phyloP scores from a whole-genome alignment of 2,329 filamentous ascomycete genomes.

The Pyrenophora seminiperda region DNA sequence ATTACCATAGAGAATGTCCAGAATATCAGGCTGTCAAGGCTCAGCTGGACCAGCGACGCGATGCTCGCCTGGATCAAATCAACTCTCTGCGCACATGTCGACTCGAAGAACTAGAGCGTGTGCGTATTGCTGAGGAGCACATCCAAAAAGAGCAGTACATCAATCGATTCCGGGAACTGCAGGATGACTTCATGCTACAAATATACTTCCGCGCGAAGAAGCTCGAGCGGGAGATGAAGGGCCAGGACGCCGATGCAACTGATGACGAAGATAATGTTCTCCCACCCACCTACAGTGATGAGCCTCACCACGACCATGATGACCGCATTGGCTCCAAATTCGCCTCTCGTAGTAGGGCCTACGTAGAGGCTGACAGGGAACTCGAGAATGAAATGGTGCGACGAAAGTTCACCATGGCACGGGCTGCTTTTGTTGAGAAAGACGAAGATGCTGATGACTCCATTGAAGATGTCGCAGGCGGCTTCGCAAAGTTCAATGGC shows the following conservation, averaged over 20 bases:
- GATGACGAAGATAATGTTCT: constrained; percentile 50
- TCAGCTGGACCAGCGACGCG: constrained; percentile 58
- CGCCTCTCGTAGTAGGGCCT: constrained; percentile 50
- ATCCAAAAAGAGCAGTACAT: constrained; percentile 45
- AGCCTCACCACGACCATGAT: constrained; percentile 28
- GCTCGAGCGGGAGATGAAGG: constrained; percentile 44
- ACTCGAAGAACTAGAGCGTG: constrained; percentile 45
- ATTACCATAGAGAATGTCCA: constrained; percentile 58
- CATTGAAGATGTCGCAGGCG: constrained; percentile 31
- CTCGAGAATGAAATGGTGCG: constrained; percentile 39
- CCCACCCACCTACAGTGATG: constrained; percentile 40
- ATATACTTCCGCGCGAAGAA: constrained; percentile 48
- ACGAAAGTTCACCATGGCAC: constrained; percentile 29
- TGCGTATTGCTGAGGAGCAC: constrained; percentile 41
- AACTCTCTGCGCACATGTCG: constrained; percentile 46
- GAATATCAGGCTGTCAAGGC: constrained; percentile 60
- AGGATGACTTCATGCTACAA: constrained; percentile 43
- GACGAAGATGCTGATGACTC: constrained; percentile 44
- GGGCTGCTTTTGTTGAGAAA: constrained; percentile 31
- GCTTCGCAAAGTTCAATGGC: constrained; percentile 52
- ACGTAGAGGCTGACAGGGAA: constrained; percentile 47
- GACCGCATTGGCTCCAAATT: constrained; percentile 43
- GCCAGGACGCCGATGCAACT: constrained; percentile 45
- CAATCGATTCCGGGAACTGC: constrained; percentile 41
- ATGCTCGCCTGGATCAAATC: constrained; percentile 46